These are phyloP conservation scores for Penicillium sp. DNA, from an alignment of 2,329 filamentous ascomycete species.

Conservation along the genomic window DNA sequence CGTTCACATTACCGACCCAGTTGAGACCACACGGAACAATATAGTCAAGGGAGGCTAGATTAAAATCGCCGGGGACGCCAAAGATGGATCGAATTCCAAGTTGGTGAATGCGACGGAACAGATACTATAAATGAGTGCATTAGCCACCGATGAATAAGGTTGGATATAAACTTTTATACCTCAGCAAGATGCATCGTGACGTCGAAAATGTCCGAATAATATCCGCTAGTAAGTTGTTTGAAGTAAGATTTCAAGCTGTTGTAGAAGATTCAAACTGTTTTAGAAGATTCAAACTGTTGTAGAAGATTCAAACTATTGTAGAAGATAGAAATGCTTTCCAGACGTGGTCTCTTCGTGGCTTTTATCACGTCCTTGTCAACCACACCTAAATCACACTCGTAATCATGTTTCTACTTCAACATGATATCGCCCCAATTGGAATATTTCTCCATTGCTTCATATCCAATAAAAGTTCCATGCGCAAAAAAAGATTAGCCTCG, in stretches of 20 bases:
- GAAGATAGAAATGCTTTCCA: background rate
- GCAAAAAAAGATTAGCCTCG: background rate
- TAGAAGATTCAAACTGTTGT: no score
- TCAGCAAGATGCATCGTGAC: slow-evolving; percentile 3
- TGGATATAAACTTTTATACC: background rate
- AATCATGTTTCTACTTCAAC: background rate
- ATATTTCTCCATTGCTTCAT: no score
- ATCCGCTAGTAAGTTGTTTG: background rate
- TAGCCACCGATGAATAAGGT: background rate
- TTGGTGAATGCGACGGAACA: background rate
- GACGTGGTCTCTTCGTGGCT: background rate
- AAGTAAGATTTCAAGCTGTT: no score
- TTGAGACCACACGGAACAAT: slow-evolving; percentile 50
- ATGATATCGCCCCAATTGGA: background rate
- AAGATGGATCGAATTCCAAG: slow-evolving; percentile 10
- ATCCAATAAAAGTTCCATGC: background rate
- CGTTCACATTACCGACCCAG: slow-evolving; percentile 59
- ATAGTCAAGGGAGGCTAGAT: slow-evolving; percentile 58
- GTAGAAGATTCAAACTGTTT: no score
- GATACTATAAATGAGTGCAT: background rate
- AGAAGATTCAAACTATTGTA: no score
- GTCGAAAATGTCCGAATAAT: background rate
- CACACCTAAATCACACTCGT: no score
- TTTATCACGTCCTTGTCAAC: background rate
- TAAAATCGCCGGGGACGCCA: slow-evolving; percentile 54